A percentile compares a stretch with the other conserved stretches of the same genome.
phyloP scores from a whole-genome alignment of 371 early-diverging fungal genomes.

The Conidiobolus incongruus region DNA sequence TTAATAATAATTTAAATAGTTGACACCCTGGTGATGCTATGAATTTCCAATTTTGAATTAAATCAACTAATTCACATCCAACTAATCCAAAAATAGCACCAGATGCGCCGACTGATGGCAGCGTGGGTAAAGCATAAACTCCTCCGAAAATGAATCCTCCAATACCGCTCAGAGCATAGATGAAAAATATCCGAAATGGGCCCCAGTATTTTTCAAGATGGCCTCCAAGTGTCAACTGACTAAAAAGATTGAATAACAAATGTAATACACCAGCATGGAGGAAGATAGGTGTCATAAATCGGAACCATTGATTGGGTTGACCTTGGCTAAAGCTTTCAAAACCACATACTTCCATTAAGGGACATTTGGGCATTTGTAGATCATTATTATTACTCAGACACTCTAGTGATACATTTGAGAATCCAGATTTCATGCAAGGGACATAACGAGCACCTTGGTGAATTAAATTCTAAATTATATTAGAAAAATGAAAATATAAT shows the following conservation, averaged over 20 bases:
- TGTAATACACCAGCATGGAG: slow-evolving; percentile 73
- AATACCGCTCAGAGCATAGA: slow-evolving; percentile 55
- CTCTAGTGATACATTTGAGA: background rate
- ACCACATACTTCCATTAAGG: slow-evolving; percentile 23
- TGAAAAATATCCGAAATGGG: slow-evolving; percentile 35
- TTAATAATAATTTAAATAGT: slow-evolving; percentile 12
- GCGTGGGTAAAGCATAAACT: slow-evolving; percentile 17
- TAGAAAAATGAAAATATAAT: background rate
- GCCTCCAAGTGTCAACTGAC: slow-evolving; percentile 42
- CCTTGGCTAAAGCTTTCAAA: slow-evolving; percentile 16
- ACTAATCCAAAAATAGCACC: slow-evolving; percentile 67
- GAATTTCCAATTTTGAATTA: slow-evolving; percentile 66
- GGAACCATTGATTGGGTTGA: slow-evolving; percentile 43
- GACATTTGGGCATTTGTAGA: background rate
- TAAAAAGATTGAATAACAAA: slow-evolving; percentile 43
- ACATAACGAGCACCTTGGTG: background rate
- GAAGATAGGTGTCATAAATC: slow-evolving; percentile 66
- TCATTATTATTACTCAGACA: background rate
- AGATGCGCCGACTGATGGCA: slow-evolving; percentile 55
- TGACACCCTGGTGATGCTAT: slow-evolving; percentile 9
- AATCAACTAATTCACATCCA: slow-evolving; percentile 55
- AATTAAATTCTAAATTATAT: background rate
- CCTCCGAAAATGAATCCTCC: slow-evolving; percentile 66
- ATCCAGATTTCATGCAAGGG: slow-evolving; percentile 1
- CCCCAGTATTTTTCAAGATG: slow-evolving; percentile 58